These are phyloP conservation scores for Chlamydomonas schloesseri DNA, from an alignment of 139 green algal genomes.

Conservation along the genomic window DNA sequence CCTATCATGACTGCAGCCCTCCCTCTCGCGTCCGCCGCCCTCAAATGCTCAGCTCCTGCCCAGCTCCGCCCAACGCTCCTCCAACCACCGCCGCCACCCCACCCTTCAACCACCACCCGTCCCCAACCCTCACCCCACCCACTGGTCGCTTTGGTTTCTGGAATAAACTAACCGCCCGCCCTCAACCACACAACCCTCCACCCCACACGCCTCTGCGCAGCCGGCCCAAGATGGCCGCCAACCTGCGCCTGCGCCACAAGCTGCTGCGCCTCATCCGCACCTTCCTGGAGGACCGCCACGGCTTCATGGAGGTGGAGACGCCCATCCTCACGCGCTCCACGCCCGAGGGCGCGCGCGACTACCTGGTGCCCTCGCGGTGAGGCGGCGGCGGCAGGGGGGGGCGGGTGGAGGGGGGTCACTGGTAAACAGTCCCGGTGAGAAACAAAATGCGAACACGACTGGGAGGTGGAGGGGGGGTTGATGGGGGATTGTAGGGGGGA, in stretches of 20 bases:
- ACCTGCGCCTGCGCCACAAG: conserved; percentile 90
- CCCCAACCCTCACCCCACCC: neutral
- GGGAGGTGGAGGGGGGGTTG: no score
- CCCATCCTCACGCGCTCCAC: conserved; percentile 96
- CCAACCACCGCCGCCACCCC: neutral
- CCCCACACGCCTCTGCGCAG: conserved; percentile 56
- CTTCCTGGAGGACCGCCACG: conserved; percentile 82
- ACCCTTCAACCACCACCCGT: neutral
- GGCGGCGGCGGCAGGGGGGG: neutral
- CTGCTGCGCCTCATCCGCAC: conserved; percentile 81
- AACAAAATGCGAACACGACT: no score
- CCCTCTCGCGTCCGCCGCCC: no score
- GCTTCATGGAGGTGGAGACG: conserved; percentile 96
- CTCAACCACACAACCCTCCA: neutral
- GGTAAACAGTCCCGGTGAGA: no score
- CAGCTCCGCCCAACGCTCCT: no score
- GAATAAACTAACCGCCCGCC: neutral
- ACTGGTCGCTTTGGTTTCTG: no score
- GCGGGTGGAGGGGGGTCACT: neutral
- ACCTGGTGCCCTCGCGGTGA: conserved; percentile 89
- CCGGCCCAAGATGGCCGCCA: conserved; percentile 86
- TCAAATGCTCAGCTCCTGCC: no score
- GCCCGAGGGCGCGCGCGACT: conserved; percentile 97
- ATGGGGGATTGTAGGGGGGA: neutral
- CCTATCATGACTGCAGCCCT: no score